Conservation (phyloP, 2,329 filamentous ascomycete species). For the Scedosporium apiospermum region DNA sequence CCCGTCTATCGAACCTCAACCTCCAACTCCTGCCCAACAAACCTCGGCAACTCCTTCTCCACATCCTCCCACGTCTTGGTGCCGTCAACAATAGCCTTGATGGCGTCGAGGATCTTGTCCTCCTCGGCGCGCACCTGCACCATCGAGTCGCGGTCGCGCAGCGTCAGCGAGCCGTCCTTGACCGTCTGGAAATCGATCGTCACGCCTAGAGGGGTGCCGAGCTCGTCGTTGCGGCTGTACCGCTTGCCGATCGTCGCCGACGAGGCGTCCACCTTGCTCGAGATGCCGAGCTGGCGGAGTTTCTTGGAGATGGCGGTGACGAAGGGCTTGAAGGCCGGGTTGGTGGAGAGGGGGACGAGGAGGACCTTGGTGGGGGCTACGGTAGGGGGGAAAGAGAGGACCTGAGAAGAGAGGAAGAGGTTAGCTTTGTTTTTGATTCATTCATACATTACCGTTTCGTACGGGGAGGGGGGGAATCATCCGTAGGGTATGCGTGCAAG, state of each 20-base stretch:
- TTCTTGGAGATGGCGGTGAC: constrained; percentile 56
- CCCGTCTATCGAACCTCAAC: constrained; percentile 23
- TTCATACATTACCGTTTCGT: constrained; percentile 26
- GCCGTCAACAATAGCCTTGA: constrained; percentile 33
- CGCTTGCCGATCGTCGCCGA: constrained; percentile 81
- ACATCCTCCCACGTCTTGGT: constrained; percentile 59
- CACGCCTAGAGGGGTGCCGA: constrained; percentile 79
- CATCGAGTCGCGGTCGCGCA: constrained; percentile 75
- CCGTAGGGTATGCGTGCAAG: not conserved
- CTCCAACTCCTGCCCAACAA: constrained; percentile 65
- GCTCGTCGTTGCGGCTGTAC: constrained; percentile 80
- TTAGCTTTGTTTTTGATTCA: constrained; percentile 3
- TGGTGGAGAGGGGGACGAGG: constrained; percentile 69
- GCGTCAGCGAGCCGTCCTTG: constrained; percentile 69
- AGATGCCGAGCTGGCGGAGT: constrained; percentile 62
- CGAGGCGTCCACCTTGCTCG: constrained; percentile 72
- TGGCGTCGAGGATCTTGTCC: constrained; percentile 62
- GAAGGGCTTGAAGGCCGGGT: constrained; percentile 63
- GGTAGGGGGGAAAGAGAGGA: constrained; percentile 34
- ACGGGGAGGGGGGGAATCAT: not conserved
- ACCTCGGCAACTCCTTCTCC: constrained; percentile 68
- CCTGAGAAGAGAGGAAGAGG: constrained; percentile 15
- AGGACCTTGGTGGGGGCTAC: constrained; percentile 82
- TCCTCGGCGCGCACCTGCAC: constrained; percentile 72
- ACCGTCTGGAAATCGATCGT: constrained; percentile 87